These are phyloP conservation scores for Paramecium caudatum DNA, from an alignment of 73 alveolate genomes.

Conservation along the genomic window DNA sequence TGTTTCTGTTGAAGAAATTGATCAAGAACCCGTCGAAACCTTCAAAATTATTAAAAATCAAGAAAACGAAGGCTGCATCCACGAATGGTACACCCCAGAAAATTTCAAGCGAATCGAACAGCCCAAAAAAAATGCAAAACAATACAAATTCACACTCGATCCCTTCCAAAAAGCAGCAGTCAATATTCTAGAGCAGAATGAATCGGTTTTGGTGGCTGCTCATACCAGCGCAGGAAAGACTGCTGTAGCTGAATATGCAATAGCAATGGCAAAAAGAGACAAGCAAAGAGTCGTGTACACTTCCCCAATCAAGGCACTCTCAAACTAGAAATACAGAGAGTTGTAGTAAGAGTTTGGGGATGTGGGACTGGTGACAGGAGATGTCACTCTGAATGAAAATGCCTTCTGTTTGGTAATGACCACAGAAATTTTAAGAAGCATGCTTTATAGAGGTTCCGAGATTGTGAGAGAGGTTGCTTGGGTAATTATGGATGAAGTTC, in stretches of 20 bases:
- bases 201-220: constrained; percentile 99
- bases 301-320: constrained; percentile 99
- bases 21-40: background rate
- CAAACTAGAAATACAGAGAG: constrained; percentile 99
- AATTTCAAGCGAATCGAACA: background rate
- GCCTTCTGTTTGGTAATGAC: constrained; percentile 99
- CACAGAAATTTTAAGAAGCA: constrained; percentile 99
- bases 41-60: background rate
- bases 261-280: constrained; percentile 97
- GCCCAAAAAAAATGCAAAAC: constrained; percentile 84
- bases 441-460: constrained; percentile 99
- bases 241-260: constrained; percentile 99
- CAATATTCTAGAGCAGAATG: constrained; percentile 94
- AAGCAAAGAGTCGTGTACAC: constrained; percentile 98
- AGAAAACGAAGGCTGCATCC: constrained; percentile 62
- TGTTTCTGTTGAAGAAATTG: constrained; percentile 9
- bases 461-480: constrained; percentile 99
- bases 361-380: constrained; percentile 99
- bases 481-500: constrained; percentile 99
- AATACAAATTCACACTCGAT: constrained; percentile 93
- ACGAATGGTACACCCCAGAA: constrained; percentile 67
- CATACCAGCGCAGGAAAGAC: constrained; percentile 99
- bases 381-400: constrained; percentile 97
- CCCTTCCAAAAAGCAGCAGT: constrained; percentile 97
- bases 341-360: constrained; percentile 98